Base-by-base conservation (phyloP, 2,329 filamentous ascomycete species). In the Trichoderma endophyticum region DNA sequence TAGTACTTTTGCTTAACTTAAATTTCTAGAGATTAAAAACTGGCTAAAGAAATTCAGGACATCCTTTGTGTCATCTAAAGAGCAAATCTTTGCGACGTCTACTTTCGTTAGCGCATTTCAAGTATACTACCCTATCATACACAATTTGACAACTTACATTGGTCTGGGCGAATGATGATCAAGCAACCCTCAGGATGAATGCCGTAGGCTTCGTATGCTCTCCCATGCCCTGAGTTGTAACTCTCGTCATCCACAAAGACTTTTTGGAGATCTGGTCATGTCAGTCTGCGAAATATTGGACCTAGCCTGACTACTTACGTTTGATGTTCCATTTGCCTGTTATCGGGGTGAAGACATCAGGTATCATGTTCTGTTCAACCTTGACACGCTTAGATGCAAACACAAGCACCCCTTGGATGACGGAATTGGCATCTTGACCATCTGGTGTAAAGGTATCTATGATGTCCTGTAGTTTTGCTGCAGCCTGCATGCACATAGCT, bases 251-350 rank as follows among this genome's bases (percentile, higher is more conserved):
- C 61, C 12, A 64, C 26, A 8, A 64, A 64, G 6, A 51, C 61
- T 14, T 64, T 64, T 32, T 64, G 61, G 26, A 64, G 61, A 64
- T 64, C 61, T 64, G 12, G 9, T 51, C 24, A 51, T 21, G 61
- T 64, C 30, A 64, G 21, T 24, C 5, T 43, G 3, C 15, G 18
- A 43, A 43, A 8, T n/a, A n/a, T n/a, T 1, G 4, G 36, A 43
- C 6, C 4, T 24, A 12, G 26, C 26, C 9, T 64, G 26, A 9
- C 1, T 24, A 15, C 61, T 21, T 3, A 64, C 61, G 61, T 64
- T 64, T 64, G 61, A 64, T 64, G 39, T 64, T 64, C 61, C 61
- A 64, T 32, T 32, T 64, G n/a, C 61, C 61, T 2, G 61, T 64
- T 15, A 21, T 28, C 26, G 39, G 61, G 18, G 61, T 64, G 18